Evolutionary conservation across 768 basidiomycete genomes (phyloP).

Genomic region (Calocera cornea): DNA sequence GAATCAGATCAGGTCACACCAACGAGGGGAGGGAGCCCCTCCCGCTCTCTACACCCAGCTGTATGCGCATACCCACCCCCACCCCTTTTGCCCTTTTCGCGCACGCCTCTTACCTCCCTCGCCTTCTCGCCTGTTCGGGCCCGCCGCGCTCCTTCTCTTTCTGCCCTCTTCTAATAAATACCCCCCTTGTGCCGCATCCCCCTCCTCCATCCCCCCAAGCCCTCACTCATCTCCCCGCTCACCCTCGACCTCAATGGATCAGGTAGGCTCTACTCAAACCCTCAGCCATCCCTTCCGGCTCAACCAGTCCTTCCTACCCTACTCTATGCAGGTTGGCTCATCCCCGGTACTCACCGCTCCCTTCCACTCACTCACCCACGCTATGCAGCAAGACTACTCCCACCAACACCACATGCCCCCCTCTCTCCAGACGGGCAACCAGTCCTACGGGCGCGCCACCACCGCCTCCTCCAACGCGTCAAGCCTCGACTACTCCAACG

Average conservation of each 20-base stretch:
- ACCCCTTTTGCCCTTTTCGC: background rate
- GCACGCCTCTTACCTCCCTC: background rate
- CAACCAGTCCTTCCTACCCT: conserved; percentile 1
- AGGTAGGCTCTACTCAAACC: conserved; percentile 5
- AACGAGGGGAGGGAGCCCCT: background rate
- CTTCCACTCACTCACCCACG: background rate
- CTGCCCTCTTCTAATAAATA: background rate
- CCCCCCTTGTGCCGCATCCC: background rate
- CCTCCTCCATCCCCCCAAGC: background rate
- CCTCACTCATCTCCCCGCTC: background rate
- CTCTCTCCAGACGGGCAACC: background rate
- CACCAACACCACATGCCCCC: background rate
- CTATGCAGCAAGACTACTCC: conserved; percentile 5
- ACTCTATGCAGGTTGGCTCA: conserved; percentile 1
- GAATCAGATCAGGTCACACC: background rate
- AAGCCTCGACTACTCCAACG: background rate
- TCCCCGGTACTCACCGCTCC: background rate
- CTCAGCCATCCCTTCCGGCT: conserved; percentile 2
- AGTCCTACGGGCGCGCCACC: background rate
- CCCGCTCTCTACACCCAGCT: background rate
- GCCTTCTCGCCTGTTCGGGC: background rate
- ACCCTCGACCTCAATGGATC: background rate
- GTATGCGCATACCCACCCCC: background rate
- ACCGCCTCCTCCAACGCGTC: background rate
- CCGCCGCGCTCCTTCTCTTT: background rate